A percentile compares a stretch with the other conserved stretches of the same genome.
Evolutionary conservation across 208 protist genomes (phyloP).

Genomic region (Balamuthia mandrillaris): DNA sequence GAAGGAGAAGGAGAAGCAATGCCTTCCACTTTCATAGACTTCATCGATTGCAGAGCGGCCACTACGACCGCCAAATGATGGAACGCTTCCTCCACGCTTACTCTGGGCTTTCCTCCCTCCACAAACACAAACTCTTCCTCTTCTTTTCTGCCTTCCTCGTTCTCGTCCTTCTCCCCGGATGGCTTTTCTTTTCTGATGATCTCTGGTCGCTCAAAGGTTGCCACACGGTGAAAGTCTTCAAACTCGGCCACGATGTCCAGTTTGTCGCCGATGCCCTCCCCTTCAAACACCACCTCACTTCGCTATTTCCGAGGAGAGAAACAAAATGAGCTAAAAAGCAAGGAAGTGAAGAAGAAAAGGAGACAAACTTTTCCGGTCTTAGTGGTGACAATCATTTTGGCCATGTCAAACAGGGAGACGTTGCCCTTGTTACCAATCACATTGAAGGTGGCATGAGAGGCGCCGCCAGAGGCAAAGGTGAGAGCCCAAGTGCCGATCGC

Average conservation of each 20-base stretch:
- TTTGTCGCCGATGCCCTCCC: not conserved
- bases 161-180: not conserved
- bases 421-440: not conserved
- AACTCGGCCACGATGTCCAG: slow-evolving; percentile 18
- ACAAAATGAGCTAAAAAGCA: not conserved
- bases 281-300: not conserved
- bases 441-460: not conserved
- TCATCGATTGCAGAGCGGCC: not conserved
- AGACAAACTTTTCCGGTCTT: not conserved
- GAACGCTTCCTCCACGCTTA: not conserved
- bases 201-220: not conserved
- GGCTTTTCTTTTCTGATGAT: not conserved
- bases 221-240: not conserved
- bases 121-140: not conserved
- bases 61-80: slow-evolving; percentile 1
- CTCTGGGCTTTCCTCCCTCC: not conserved
- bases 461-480: not conserved
- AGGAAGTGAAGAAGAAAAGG: not conserved
- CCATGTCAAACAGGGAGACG: not conserved
- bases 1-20: not conserved
- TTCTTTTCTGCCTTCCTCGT: not conserved
- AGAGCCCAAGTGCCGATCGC: not conserved
- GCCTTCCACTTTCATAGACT: too few species aligned
- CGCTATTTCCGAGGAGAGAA: not conserved
- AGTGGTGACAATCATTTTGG: not conserved